Percentiles rank a stretch among this genome's conserved stretches.
These are phyloP conservation scores for Exophiala aquamarina DNA, from an alignment of 2,329 filamentous ascomycete genomes.

Conservation along the genomic window DNA sequence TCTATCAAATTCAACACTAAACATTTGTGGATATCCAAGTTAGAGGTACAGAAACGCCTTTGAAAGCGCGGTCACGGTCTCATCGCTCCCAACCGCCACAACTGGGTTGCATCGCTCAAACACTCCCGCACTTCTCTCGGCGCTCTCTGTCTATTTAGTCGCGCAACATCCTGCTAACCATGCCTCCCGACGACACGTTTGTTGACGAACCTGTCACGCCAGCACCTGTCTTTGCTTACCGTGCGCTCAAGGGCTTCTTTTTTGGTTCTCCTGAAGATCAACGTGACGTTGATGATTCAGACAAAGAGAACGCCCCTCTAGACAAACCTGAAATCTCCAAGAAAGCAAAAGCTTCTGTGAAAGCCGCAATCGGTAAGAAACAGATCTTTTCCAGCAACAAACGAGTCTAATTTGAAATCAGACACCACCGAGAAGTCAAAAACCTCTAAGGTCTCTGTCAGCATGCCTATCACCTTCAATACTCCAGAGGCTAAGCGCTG, in stretches of 20 bases:
- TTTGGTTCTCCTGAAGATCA: conserved; percentile 61
- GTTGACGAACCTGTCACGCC: conserved; percentile 63
- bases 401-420: too few relatives aligned
- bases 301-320: conserved; percentile 22
- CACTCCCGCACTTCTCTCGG: too few relatives aligned
- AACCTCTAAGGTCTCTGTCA: too few relatives aligned
- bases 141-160: not conserved
- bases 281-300: conserved; percentile 36
- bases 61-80: too few relatives aligned
- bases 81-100: too few relatives aligned
- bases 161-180: not conserved
- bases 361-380: conserved; percentile 17
- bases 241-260: conserved; percentile 65
- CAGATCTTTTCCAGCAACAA: conserved; percentile 21
- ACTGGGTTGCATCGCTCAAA: not conserved
- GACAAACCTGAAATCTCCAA: conserved; percentile 7
- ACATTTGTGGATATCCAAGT: too few relatives aligned
- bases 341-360: conserved; percentile 18
- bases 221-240: conserved; percentile 65
- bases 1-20: too few relatives aligned
- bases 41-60: too few relatives aligned
- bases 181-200: conserved; percentile 33
- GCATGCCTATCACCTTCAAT: too few relatives aligned
- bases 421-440: too few relatives aligned
- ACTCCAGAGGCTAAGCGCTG: too few relatives aligned